Base-by-base conservation (phyloP, 768 basidiomycete genomes). In the Melanogaster broomeanus region DNA sequence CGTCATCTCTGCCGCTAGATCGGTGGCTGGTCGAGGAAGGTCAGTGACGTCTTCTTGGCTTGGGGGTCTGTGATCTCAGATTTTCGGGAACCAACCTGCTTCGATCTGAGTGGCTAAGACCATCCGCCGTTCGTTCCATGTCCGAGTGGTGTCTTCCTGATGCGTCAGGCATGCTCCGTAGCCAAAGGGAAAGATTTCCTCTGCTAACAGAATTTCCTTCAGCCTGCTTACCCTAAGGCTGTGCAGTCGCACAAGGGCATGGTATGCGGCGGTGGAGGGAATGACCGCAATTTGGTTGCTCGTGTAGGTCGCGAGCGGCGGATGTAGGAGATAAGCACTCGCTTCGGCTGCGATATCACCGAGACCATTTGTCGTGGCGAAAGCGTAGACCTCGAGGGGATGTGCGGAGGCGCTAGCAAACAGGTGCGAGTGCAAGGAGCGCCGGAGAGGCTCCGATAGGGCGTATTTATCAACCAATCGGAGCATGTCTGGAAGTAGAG, bases 181-280 rank as follows among this genome's bases (percentile, higher is more conserved):
- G 19, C 85, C 84, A 65, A 85, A 82, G 18, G 87, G 87, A 60
- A 89, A 90, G 40, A 89, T 74, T 30, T 83, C 79, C 60, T 88
- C 85, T 19, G 70, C 73, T 34, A 82, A 61, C 16, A 88, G 62
- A 6, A 83, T 67, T 24, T 75, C 72, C 41, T 77, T 76, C 42
- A 89, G 64, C 22, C 73, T 70, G 61, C 77, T 74, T 30, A 82
- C 74, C 45, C 87, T 79, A 51, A 76, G 67, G 47, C 76, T 74
- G 55, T 89, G 87, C 50, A 90, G 68, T 25, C 73, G 76, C 40
- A 82, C 73, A 24, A 90, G 70, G 53, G 78, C 74, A 59, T 90
- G 87, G 59, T 87, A 87, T 12, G 85, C 82, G 37, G 76, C 62
- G 24, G 80, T 78, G n/a, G 70, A 77, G 27, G 85, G 81, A 28